Conservation (phyloP, 2,329 filamentous ascomycete genomes). For the Stagonosporopsis tanaceti region DNA sequence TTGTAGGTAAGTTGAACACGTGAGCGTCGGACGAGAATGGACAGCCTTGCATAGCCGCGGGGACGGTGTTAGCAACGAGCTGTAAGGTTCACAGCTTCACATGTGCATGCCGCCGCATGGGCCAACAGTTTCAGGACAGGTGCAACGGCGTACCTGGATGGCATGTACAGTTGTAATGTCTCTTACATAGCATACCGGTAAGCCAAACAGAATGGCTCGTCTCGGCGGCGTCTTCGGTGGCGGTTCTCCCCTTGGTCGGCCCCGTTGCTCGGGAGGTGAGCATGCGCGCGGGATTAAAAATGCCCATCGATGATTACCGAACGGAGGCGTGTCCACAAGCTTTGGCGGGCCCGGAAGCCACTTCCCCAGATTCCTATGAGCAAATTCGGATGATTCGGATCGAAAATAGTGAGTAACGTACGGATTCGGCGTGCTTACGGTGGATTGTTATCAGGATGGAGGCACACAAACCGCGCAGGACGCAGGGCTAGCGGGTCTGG, state of each 20-base stretch:
- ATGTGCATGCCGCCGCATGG: neutral
- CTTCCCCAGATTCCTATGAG: constrained; percentile 17
- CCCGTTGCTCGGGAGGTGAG: neutral
- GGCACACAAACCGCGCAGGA: constrained; percentile 10
- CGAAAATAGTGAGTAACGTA: constrained; percentile 8
- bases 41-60: constrained; percentile 6
- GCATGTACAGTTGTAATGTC: constrained; percentile 1
- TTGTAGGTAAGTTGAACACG: neutral
- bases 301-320: neutral
- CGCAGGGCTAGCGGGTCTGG: constrained; percentile 14
- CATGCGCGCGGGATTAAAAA: neutral
- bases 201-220: neutral
- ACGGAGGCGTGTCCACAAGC: constrained; percentile 2
- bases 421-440: constrained; percentile 11
- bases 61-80: neutral
- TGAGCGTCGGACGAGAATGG: constrained; percentile 2
- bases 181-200: neutral
- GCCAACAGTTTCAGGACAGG: constrained; percentile 12
- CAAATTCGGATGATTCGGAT: constrained; percentile 14
- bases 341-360: constrained; percentile 17
- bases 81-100: constrained; percentile 10
- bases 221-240: neutral
- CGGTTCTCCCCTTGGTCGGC: neutral
- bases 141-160: constrained; percentile 9
- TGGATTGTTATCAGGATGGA: neutral